Evolutionary conservation across 2,329 filamentous ascomycete species (phyloP).

Genomic region (Colletotrichum abscissum): DNA sequence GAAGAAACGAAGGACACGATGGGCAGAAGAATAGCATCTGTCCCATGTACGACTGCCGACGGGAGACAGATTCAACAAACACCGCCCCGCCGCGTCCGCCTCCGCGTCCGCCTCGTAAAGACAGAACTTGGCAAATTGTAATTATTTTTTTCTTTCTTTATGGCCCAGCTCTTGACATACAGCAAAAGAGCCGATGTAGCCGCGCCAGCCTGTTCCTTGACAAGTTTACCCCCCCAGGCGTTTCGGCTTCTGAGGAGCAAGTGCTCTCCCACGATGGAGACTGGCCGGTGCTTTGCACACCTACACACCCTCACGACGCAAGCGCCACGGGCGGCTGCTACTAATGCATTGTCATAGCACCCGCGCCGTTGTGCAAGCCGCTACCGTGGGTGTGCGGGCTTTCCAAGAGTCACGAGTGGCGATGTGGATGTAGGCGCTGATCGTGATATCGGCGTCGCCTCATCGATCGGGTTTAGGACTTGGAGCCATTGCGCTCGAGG

Average conservation of each 20-base stretch:
- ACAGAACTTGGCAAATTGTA: no score
- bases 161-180: neutral
- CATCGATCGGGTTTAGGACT: neutral
- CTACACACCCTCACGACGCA: conserved; percentile 1
- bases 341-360: conserved; percentile 9
- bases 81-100: neutral
- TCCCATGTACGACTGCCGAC: neutral
- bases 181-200: neutral
- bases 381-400: neutral
- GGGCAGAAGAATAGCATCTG: neutral
- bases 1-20: neutral
- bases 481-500: neutral
- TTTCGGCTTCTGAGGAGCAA: conserved; percentile 16
- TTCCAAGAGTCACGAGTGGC: conserved; percentile 1
- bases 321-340: neutral
- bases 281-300: conserved; percentile 9
- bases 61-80: neutral
- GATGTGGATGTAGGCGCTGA: conserved; percentile 1
- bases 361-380: neutral
- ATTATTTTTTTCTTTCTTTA: no score
- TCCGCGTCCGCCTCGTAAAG: no score
- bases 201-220: neutral
- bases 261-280: neutral
- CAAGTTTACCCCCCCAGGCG: neutral
- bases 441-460: conserved; percentile 11